Percentiles rank a stretch among this genome's conserved stretches.
Evolutionary conservation across 192 early-diverging fungal genomes (phyloP).

Genomic region (Mortierella antarctica): DNA sequence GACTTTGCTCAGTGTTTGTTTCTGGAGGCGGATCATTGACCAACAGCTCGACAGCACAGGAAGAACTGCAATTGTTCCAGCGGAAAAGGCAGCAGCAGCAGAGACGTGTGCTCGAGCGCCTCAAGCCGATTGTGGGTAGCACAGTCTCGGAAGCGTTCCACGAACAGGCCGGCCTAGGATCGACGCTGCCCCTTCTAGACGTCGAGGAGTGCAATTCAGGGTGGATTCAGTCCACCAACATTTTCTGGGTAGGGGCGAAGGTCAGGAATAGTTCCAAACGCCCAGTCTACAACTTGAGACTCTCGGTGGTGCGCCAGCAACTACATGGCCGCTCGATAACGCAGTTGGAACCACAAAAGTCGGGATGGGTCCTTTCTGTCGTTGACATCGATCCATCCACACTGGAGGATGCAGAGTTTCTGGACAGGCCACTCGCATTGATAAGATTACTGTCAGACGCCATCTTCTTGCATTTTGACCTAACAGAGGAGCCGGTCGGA

Average conservation of each 20-base stretch:
- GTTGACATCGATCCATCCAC: background rate
- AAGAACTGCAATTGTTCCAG: background rate
- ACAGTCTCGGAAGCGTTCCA: background rate
- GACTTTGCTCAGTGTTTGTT: background rate
- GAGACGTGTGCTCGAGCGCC: slow-evolving; percentile 19
- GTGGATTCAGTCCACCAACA: background rate
- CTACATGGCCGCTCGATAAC: slow-evolving; percentile 5
- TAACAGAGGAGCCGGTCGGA: background rate
- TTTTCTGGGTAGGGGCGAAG: slow-evolving; percentile 8
- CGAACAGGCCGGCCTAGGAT: background rate
- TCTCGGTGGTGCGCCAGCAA: background rate
- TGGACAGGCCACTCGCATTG: slow-evolving; percentile 9
- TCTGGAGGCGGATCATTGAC: background rate
- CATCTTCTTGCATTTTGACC: slow-evolving; percentile 1
- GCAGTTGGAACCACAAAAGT: background rate
- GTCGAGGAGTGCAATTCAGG: slow-evolving; percentile 17
- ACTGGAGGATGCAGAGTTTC: background rate
- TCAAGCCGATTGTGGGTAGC: slow-evolving; percentile 21
- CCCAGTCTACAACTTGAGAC: slow-evolving; percentile 3
- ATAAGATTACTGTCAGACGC: background rate
- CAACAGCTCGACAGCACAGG: background rate
- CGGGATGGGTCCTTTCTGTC: background rate
- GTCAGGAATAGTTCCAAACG: slow-evolving; percentile 14
- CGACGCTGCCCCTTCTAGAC: background rate
- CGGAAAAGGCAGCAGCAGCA: slow-evolving; percentile 4